Evolutionary conservation across 306 rosid species (phyloP).

Genomic region (Lablab purpureus): DNA sequence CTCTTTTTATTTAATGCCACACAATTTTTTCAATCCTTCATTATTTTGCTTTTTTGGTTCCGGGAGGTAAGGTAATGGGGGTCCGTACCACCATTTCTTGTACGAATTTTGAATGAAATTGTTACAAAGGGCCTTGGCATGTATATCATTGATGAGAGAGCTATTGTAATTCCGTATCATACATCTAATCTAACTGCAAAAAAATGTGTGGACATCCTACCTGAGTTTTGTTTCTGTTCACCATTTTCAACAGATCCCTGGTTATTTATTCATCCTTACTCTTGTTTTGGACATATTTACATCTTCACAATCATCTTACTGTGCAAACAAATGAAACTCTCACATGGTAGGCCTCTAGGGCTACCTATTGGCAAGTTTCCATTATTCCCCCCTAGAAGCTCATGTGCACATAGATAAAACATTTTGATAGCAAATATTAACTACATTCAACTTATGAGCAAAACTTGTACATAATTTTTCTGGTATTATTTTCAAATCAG

Average conservation of each 20-base stretch:
- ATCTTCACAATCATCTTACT: constrained; percentile 30
- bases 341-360: constrained; percentile 53
- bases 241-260: background rate
- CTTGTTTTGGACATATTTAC: constrained; percentile 25
- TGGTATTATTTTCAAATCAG: background rate
- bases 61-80: constrained; percentile 15
- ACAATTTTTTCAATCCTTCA: background rate
- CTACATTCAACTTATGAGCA: too few relatives aligned
- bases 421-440: too few relatives aligned
- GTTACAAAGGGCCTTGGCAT: constrained; percentile 25
- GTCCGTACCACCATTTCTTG: constrained; percentile 53
- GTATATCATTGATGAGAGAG: constrained; percentile 41
- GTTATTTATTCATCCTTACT: constrained; percentile 3
- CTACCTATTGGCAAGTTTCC: constrained; percentile 24
- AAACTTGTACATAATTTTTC: too few relatives aligned
- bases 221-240: constrained; percentile 30
- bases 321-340: constrained; percentile 14
- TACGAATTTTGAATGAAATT: constrained; percentile 38
- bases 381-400: background rate
- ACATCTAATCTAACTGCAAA: constrained; percentile 18
- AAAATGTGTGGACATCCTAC: constrained; percentile 37
- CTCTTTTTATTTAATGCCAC: constrained; percentile 28
- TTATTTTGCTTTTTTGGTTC: background rate
- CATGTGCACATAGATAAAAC: background rate
- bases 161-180: background rate